These are phyloP conservation scores for Jaapia argillacea DNA, from an alignment of 768 basidiomycete genomes.

Conservation along the genomic window DNA sequence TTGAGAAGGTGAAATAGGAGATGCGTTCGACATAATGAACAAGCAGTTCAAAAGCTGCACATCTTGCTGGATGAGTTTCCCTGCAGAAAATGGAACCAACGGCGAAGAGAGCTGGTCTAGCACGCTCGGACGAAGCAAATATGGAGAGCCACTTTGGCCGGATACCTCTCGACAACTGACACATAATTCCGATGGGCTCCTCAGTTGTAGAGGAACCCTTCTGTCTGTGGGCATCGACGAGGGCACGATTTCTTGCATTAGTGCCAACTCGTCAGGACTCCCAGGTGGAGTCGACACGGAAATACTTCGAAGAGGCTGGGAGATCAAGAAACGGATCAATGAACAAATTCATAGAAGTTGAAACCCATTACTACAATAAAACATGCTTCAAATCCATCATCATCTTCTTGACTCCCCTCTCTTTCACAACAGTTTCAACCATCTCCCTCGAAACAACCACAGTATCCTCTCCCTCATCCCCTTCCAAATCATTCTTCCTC, in stretches of 20 bases:
- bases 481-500: slow-evolving; percentile 18
- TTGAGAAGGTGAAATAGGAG: too few relatives aligned
- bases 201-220: too few relatives aligned
- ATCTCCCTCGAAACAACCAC: slow-evolving; percentile 54
- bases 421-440: slow-evolving; percentile 55
- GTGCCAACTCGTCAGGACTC: neutral
- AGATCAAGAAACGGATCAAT: too few relatives aligned
- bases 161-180: too few relatives aligned
- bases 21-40: too few relatives aligned
- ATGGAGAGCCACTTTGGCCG: too few relatives aligned
- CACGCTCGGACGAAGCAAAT: too few relatives aligned
- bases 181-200: too few relatives aligned
- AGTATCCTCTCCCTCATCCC: slow-evolving; percentile 26
- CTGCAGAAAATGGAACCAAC: too few relatives aligned
- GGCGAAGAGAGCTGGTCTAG: too few relatives aligned
- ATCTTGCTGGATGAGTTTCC: too few relatives aligned
- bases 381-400: slow-evolving; percentile 55
- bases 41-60: too few relatives aligned
- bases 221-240: neutral
- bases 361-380: slow-evolving; percentile 19
- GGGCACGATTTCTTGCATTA: neutral
- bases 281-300: neutral
- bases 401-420: slow-evolving; percentile 63
- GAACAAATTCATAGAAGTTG: neutral
- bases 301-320: neutral